Evolutionary conservation across 2,329 filamentous ascomycete species (phyloP).

Genomic region (Talaromyces sp.): DNA sequence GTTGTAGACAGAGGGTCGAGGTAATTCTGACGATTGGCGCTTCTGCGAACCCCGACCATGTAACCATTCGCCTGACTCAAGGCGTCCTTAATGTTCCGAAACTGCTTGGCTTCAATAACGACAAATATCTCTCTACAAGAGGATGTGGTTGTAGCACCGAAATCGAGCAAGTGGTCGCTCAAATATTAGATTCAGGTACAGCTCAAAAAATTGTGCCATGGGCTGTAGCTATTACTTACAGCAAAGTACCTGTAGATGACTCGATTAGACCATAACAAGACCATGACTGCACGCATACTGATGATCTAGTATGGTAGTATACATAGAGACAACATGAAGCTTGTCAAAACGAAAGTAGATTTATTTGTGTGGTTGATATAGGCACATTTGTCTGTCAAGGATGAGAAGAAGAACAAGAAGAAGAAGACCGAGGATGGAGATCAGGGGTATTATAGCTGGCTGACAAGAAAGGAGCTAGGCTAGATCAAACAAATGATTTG

Average conservation of each 20-base stretch:
- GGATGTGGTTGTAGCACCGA: too few relatives aligned
- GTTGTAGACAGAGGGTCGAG: background rate
- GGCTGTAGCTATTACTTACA: too few relatives aligned
- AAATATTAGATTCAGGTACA: too few relatives aligned
- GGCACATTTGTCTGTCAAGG: background rate
- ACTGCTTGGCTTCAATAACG: too few relatives aligned
- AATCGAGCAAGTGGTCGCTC: too few relatives aligned
- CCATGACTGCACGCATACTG: background rate
- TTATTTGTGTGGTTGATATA: background rate
- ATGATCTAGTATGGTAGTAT: background rate
- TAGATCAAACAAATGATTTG: background rate
- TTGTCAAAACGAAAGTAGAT: background rate
- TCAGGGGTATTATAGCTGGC: background rate
- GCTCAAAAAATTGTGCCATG: too few relatives aligned
- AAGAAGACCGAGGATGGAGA: background rate
- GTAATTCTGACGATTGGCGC: too few relatives aligned
- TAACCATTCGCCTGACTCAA: too few relatives aligned
- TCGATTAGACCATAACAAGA: background rate
- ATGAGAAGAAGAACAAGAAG: background rate
- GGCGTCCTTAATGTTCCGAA: too few relatives aligned
- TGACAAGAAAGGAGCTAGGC: background rate
- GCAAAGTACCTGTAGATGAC: background rate
- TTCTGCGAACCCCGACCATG: too few relatives aligned
- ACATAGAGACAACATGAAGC: background rate
- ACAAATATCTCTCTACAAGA: too few relatives aligned